Conservation (phyloP, 352 stramenopile genomes). For the Blastocystis hominis region DNA sequence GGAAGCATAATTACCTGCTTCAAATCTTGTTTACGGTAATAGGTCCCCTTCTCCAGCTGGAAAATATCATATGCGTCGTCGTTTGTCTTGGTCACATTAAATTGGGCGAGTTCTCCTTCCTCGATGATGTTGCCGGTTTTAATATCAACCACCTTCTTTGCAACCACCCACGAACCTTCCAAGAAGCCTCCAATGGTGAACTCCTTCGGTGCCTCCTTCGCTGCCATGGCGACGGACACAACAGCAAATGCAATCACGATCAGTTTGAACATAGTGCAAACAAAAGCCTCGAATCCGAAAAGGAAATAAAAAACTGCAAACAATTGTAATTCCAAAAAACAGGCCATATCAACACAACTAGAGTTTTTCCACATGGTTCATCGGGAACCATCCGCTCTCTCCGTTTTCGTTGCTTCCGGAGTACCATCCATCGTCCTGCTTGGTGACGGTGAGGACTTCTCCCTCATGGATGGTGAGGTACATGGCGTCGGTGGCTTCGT, state of each 20-base stretch:
- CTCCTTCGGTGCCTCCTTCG: neutral
- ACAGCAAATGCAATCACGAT: neutral
- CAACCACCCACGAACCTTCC: neutral
- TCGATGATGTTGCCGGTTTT: neutral
- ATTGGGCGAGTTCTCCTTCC: neutral
- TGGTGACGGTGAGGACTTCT: neutral
- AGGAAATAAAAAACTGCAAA: neutral
- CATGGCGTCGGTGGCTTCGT: neutral
- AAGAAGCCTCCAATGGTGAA: slow-evolving; percentile 3
- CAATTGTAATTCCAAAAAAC: neutral
- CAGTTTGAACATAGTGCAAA: neutral
- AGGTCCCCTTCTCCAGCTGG: neutral
- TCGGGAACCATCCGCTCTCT: neutral
- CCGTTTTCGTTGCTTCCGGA: neutral
- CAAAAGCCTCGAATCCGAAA: neutral
- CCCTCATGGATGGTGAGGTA: neutral
- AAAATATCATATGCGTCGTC: slow-evolving; percentile 20
- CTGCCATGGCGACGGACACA: neutral
- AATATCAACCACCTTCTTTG: neutral
- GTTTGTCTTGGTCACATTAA: slow-evolving; percentile 23
- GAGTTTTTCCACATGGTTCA: neutral
- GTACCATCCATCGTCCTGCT: neutral
- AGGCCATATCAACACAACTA: neutral
- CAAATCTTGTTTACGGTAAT: neutral
- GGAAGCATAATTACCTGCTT: neutral